Conservation (phyloP, 1,139 yeast genomes). For the Hanseniaspora uvarum region DNA sequence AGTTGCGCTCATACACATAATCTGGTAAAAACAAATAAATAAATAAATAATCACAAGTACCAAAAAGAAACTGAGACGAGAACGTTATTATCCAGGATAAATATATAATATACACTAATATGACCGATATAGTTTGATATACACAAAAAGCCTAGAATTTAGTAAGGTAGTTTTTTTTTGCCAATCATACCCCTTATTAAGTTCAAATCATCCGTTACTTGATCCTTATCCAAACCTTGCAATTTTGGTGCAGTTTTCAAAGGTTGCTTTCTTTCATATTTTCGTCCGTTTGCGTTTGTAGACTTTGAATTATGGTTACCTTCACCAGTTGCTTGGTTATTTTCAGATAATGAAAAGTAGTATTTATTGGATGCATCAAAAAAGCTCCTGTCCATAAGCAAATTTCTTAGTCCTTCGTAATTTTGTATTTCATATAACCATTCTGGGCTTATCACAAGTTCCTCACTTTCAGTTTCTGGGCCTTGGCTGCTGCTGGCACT, state of each 20-base stretch:
- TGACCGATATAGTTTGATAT: too few species aligned
- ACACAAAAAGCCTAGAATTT: neutral
- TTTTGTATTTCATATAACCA: constrained; percentile 16
- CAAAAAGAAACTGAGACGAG: too few species aligned
- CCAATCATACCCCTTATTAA: constrained; percentile 28
- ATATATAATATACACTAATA: too few species aligned
- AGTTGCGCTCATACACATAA: too few species aligned
- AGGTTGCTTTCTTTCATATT: constrained; percentile 28
- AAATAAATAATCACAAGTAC: too few species aligned
- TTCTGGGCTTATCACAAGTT: constrained; percentile 12
- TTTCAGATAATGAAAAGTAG: constrained; percentile 3
- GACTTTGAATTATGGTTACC: neutral
- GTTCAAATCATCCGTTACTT: constrained; percentile 31
- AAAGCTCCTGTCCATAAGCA: constrained; percentile 7
- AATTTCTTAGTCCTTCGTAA: constrained; percentile 2
- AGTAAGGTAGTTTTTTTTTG: constrained; percentile 30
- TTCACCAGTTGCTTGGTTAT: neutral
- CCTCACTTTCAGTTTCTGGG: constrained; percentile 1
- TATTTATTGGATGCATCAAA: neutral
- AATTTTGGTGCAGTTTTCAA: constrained; percentile 32
- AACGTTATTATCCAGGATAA: too few species aligned
- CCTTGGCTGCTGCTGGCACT: neutral
- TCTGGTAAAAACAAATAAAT: too few species aligned
- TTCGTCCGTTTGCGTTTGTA: constrained; percentile 22
- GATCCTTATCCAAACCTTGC: constrained; percentile 28